Percentiles rank a stretch among this genome's conserved stretches.
These are phyloP conservation scores for Populus alba DNA, from an alignment of 345 rosid genomes.

Conservation along the genomic window DNA sequence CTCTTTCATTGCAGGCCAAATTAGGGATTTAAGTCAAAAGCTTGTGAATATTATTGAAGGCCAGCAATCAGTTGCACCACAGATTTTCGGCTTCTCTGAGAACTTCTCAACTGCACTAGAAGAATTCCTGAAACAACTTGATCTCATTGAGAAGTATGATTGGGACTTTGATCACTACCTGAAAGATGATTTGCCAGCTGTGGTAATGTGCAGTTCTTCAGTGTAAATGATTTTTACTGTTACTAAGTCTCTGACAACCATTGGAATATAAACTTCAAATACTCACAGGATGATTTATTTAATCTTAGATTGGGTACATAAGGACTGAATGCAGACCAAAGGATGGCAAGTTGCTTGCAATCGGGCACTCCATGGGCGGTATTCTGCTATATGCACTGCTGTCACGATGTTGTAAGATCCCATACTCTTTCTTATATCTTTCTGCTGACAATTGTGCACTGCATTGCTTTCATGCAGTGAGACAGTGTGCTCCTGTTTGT, in stretches of 20 bases:
- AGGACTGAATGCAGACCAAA: slow-evolving; percentile 51
- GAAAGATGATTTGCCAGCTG: slow-evolving; percentile 83
- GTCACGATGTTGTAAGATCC: slow-evolving; percentile 58
- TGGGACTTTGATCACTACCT: slow-evolving; percentile 93
- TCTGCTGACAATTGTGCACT: background rate
- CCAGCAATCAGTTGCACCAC: slow-evolving; percentile 24
- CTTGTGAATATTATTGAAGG: slow-evolving; percentile 27
- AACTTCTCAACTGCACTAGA: slow-evolving; percentile 40
- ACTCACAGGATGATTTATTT: background rate
- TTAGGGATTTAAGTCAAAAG: slow-evolving; percentile 31
- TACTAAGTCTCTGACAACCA: no score
- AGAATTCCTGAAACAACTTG: slow-evolving; percentile 55
- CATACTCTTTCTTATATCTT: background rate
- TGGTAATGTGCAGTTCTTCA: slow-evolving; percentile 72
- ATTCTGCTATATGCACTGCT: slow-evolving; percentile 81
- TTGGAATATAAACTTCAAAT: background rate
- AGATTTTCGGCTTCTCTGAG: slow-evolving; percentile 35
- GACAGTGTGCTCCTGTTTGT: background rate
- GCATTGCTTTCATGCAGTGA: background rate
- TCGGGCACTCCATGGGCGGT: slow-evolving; percentile 99
- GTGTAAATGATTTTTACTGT: slow-evolving; percentile 9
- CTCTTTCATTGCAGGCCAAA: slow-evolving; percentile 22
- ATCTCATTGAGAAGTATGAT: slow-evolving; percentile 55
- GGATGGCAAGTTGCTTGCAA: slow-evolving; percentile 70
- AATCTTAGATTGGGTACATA: slow-evolving; percentile 77